Percentiles rank a stretch among this genome's conserved stretches.
phyloP scores from a whole-genome alignment of 139 green algal species.

The Chlamydomonas applanata region DNA sequence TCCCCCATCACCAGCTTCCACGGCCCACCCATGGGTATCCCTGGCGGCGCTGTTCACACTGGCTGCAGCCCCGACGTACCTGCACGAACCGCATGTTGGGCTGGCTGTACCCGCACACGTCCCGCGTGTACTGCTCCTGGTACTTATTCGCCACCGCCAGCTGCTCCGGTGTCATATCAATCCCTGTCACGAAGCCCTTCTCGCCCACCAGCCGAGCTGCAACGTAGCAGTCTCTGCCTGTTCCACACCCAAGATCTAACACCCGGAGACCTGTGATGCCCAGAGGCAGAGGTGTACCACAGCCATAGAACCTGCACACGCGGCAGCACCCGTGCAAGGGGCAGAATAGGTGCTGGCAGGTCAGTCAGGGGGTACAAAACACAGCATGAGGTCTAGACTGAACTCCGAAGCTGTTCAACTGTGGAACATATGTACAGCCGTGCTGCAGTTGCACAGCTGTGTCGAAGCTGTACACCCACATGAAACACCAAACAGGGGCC shows the following conservation, averaged over 20 bases:
- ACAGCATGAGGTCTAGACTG: too few relatives aligned
- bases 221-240: conserved; percentile 93
- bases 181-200: conserved; percentile 71
- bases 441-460: too few relatives aligned
- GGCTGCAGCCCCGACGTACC: too few relatives aligned
- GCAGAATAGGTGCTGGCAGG: too few relatives aligned
- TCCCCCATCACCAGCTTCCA: too few relatives aligned
- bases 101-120: conserved; percentile 68
- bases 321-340: too few relatives aligned
- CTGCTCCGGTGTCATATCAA: conserved; percentile 96
- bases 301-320: conserved; percentile 95
- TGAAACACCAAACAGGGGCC: neutral
- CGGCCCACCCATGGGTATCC: too few relatives aligned
- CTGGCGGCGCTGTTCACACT: neutral
- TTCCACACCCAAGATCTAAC: conserved; percentile 35
- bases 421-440: too few relatives aligned
- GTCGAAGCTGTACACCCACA: neutral
- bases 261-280: conserved; percentile 73
- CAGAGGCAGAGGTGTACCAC: conserved; percentile 85
- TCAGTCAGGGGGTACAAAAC: too few relatives aligned
- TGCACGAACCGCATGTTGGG: conserved; percentile 90
- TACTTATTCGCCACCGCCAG: conserved; percentile 74
- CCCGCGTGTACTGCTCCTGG: conserved; percentile 64
- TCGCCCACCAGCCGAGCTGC: conserved; percentile 83
- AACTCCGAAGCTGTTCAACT: neutral